Evolutionary conservation across 2,329 filamentous ascomycete genomes (phyloP).

Genomic region (Talaromyces pinophilus): DNA sequence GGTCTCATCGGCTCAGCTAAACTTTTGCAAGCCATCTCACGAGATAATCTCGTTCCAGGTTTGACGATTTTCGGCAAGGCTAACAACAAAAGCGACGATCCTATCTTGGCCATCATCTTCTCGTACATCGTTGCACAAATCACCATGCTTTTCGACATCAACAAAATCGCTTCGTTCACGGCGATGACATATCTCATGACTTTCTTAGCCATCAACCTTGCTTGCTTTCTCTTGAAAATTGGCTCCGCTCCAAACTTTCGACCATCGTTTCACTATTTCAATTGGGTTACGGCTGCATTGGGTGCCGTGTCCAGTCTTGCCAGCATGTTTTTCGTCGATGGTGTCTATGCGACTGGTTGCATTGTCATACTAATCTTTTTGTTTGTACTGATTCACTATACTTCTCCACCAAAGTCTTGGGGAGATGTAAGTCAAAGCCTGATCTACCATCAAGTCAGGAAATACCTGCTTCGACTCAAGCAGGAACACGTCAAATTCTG

Average conservation of each 20-base stretch:
- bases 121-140: conserved; percentile 76
- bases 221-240: conserved; percentile 83
- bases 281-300: conserved; percentile 74
- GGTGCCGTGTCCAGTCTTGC: conserved; percentile 74
- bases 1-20: conserved; percentile 83
- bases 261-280: conserved; percentile 86
- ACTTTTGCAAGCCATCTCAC: conserved; percentile 76
- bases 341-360: conserved; percentile 73
- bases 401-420: conserved; percentile 82
- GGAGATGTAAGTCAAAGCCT: conserved; percentile 86
- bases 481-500: conserved; percentile 94
- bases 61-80: conserved; percentile 73
- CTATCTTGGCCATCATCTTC: conserved; percentile 71
- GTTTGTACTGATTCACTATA: conserved; percentile 83
- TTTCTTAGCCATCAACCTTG: conserved; percentile 83
- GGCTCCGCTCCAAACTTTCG: conserved; percentile 86
- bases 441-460: conserved; percentile 85
- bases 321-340: conserved; percentile 90
- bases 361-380: conserved; percentile 73
- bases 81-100: conserved; percentile 70
- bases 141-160: conserved; percentile 79
- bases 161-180: conserved; percentile 84
- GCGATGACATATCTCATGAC: conserved; percentile 94
- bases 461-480: conserved; percentile 78
- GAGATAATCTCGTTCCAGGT: conserved; percentile 77